phyloP scores from a whole-genome alignment of 1,284 basidiomycete genomes.

The Irpex sp. region DNA sequence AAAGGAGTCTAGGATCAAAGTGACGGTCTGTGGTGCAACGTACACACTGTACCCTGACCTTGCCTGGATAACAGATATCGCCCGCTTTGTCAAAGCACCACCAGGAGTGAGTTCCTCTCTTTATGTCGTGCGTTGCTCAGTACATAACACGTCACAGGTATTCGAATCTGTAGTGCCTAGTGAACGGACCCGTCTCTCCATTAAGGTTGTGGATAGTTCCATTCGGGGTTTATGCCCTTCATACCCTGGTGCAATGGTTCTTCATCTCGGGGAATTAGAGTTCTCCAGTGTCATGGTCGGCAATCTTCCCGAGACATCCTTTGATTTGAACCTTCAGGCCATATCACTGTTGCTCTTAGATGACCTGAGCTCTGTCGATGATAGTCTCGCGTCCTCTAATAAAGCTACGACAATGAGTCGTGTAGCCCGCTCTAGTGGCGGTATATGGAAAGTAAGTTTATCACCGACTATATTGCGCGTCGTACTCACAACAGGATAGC shows the following conservation, averaged over 20 bases:
- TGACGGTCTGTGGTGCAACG: slow-evolving; percentile 66
- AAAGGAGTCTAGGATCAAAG: slow-evolving; percentile 77
- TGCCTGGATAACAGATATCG: slow-evolving; percentile 63
- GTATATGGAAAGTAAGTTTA: slow-evolving; percentile 64
- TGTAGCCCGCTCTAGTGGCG: slow-evolving; percentile 30
- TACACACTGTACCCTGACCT: slow-evolving; percentile 63
- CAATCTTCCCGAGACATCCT: slow-evolving; percentile 51
- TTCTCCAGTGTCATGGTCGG: slow-evolving; percentile 69
- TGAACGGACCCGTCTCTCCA: slow-evolving; percentile 73
- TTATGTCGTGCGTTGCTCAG: neutral
- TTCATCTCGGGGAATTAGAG: slow-evolving; percentile 63
- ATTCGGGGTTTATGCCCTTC: slow-evolving; percentile 57
- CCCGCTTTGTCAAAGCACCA: slow-evolving; percentile 75
- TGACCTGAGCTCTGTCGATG: slow-evolving; percentile 39
- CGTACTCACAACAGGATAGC: slow-evolving; percentile 29
- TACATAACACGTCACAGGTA: slow-evolving; percentile 41
- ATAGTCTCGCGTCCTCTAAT: neutral
- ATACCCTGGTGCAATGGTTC: slow-evolving; percentile 61
- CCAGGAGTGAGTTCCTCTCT: slow-evolving; percentile 63
- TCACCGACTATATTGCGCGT: neutral
- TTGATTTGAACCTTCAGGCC: slow-evolving; percentile 47
- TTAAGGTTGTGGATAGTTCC: slow-evolving; percentile 71
- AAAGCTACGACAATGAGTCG: neutral
- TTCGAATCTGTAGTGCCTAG: slow-evolving; percentile 94
- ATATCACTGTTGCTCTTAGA: slow-evolving; percentile 61